Conservation (phyloP, 2,329 filamentous ascomycete genomes). For the Xylaria sp. region DNA sequence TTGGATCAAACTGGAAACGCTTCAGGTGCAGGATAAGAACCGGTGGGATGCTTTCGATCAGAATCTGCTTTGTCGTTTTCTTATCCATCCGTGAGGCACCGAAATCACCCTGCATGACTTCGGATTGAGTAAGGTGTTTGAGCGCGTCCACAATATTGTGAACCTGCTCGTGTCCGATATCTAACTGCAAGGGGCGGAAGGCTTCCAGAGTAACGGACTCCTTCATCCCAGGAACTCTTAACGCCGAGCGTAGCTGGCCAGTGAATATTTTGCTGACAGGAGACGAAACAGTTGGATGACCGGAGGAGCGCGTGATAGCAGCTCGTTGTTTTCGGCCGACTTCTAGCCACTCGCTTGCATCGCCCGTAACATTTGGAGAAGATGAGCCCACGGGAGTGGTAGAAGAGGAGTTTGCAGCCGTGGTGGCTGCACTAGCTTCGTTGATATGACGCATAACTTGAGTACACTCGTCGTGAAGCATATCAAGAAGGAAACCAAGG, state of each 20-base stretch:
- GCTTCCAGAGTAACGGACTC: constrained; percentile 88
- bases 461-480: constrained; percentile 87
- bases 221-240: constrained; percentile 80
- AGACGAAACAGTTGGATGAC: constrained; percentile 64
- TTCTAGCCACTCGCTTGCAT: constrained; percentile 76
- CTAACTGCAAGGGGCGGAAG: constrained; percentile 89
- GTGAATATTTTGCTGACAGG: constrained; percentile 94
- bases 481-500: constrained; percentile 84
- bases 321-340: constrained; percentile 89
- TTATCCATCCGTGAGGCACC: constrained; percentile 71
- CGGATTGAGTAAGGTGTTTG: constrained; percentile 74
- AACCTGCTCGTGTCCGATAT: constrained; percentile 82
- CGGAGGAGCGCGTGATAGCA: constrained; percentile 79
- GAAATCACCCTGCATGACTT: constrained; percentile 81
- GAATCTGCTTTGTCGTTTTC: constrained; percentile 86
- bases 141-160: constrained; percentile 90
- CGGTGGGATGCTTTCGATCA: constrained; percentile 85
- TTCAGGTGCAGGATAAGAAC: constrained; percentile 94
- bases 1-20: constrained; percentile 90
- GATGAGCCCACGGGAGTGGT: constrained; percentile 35
- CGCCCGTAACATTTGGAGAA: constrained; percentile 40
- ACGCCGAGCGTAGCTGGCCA: constrained; percentile 82
- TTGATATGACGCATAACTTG: constrained; percentile 60
- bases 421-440: constrained; percentile 23
- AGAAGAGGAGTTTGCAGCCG: constrained; percentile 32